phyloP scores from a whole-genome alignment of 306 rosid species.

The Cucumis melo region DNA sequence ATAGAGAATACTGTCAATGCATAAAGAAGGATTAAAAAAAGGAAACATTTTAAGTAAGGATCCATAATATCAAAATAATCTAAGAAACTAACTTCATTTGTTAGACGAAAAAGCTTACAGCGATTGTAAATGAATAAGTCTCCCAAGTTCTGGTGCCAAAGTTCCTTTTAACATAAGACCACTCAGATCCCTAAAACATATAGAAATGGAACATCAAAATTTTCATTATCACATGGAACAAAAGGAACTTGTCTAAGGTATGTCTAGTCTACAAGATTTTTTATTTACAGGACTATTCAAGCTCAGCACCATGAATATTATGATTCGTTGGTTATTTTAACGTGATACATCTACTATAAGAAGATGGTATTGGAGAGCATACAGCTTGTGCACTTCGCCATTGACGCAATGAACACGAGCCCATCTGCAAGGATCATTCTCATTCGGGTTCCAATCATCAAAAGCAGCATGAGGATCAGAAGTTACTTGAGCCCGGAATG shows the following conservation, averaged over 20 bases:
- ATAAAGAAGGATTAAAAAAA: constrained; percentile 9
- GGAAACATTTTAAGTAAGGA: background rate
- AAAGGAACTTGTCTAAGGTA: background rate
- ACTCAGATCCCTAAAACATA: constrained; percentile 46
- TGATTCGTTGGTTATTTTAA: background rate
- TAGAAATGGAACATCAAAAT: constrained; percentile 2
- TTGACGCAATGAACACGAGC: constrained; percentile 49
- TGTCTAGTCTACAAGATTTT: background rate
- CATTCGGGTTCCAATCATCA: constrained; percentile 57
- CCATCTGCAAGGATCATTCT: constrained; percentile 65
- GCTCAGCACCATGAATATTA: background rate
- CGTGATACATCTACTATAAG: background rate
- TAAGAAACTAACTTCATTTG: background rate
- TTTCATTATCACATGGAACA: too few relatives aligned
- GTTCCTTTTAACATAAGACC: constrained; percentile 62
- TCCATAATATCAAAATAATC: background rate
- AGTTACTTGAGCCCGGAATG: constrained; percentile 39
- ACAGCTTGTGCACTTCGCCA: constrained; percentile 57
- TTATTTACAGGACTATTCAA: background rate
- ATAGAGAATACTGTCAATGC: constrained; percentile 39
- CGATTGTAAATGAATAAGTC: constrained; percentile 42
- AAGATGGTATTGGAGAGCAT: background rate
- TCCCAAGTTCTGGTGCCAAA: constrained; percentile 73
- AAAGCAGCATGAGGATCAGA: constrained; percentile 50
- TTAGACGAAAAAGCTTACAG: constrained; percentile 41